Evolutionary conservation across 2,329 filamentous ascomycete genomes (phyloP), one percentile per base, ranked within the genome.

Genomic region (Trichoderma semiorbis): DNA sequence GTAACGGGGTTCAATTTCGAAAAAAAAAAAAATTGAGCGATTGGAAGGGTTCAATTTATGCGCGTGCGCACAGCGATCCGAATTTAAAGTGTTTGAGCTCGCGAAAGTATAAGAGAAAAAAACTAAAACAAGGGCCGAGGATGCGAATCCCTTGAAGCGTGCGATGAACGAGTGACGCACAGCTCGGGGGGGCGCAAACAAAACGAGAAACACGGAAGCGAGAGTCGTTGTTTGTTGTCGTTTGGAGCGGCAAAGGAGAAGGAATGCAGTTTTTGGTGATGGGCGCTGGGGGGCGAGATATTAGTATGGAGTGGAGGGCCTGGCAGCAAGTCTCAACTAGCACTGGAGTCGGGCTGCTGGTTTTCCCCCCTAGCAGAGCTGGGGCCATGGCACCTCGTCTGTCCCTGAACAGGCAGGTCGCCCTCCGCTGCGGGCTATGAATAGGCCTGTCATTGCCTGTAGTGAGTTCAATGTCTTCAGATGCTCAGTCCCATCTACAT

Each of bases 111-210:
- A 55, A 24, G 58, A 26, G 10, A 36, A 26, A 10, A 24, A 7
- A 21, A 62, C 34, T 36, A 24, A 24, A 39, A 36, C 14, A n/a
- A n/a, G 18, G 18, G 18, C 43, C 18, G n/a, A 26, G 26, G 6
- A n/a, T 8, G 10, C 30, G 43, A 11, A 14, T 21, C 34, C 14
- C 21, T 26, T 28, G 21, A 43, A 18, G 30, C 30, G 28, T 47
- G 36, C 53, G 67, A 67, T 53, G 50, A 57, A 69, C 58, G 66
- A 62, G 61, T 62, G 64, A 64, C 66, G 70, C 66, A 69, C 55
- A 26, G 36, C 66, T 60, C 26, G 16, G 26, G 26, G 26, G 34
- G 26, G 12, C 28, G 58, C 57, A 32, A 39, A n/a, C 3, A 8
- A 43, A 36, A 72, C 36, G n/a, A 53, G 43, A 58, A 67, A 55